phyloP scores from a whole-genome alignment of 495 filamentous ascomycete genomes.

The Glonium stellatum region DNA sequence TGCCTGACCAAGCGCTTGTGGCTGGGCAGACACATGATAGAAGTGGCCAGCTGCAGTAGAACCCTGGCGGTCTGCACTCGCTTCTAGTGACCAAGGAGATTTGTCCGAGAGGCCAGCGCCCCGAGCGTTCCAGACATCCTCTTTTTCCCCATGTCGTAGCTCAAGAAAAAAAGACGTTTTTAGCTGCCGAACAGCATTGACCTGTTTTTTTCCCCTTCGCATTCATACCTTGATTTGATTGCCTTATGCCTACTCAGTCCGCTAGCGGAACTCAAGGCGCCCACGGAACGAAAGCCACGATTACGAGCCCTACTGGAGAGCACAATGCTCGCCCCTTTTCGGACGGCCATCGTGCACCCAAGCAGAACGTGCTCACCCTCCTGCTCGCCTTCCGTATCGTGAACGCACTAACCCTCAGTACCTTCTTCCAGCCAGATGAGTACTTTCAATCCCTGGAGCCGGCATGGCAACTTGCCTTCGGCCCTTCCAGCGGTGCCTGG shows the following conservation, averaged over 20 bases:
- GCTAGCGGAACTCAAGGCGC: constrained; percentile 4
- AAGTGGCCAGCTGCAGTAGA: constrained; percentile 17
- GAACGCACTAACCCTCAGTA: constrained; percentile 76
- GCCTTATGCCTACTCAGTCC: constrained; percentile 16
- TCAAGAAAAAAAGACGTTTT: not conserved
- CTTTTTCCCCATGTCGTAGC: not conserved
- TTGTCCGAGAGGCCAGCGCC: constrained; percentile 3
- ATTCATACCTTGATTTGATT: constrained; percentile 7
- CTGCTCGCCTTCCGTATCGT: constrained; percentile 72
- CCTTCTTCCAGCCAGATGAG: constrained; percentile 99
- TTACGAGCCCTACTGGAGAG: constrained; percentile 7
- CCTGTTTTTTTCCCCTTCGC: not conserved
- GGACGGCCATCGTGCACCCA: constrained; percentile 2
- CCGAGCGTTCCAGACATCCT: constrained; percentile 12
- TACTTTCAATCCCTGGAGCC: constrained; percentile 96
- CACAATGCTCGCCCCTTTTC: not conserved
- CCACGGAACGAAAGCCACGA: constrained; percentile 23
- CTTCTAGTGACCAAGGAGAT: not conserved
- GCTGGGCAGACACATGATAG: constrained; percentile 4
- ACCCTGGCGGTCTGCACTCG: constrained; percentile 2
- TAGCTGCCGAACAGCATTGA: not conserved
- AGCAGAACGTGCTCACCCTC: constrained; percentile 22
- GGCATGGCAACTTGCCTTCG: constrained; percentile 87
- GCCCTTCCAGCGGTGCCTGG: constrained; percentile 70
- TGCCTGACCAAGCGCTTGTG: constrained; percentile 13